These are phyloP conservation scores for Candida germanica DNA, from an alignment of 805 yeast genomes.

Conservation along the genomic window DNA sequence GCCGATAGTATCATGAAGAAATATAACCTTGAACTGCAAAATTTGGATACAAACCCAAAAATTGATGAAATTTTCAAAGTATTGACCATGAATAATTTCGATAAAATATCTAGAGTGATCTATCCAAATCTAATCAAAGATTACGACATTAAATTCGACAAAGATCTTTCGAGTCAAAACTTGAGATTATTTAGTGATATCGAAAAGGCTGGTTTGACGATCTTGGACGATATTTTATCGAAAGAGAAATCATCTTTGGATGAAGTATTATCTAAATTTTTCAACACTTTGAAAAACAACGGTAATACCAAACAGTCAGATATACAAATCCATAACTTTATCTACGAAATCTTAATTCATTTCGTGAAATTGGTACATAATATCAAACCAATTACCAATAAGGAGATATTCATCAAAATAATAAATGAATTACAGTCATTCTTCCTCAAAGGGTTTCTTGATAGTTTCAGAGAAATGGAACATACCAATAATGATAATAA, in stretches of 20 bases:
- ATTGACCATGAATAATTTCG: slow-evolving; percentile 43
- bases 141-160: slow-evolving; percentile 35
- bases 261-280: slow-evolving; percentile 24
- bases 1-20: slow-evolving; percentile 41
- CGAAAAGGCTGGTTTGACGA: slow-evolving; percentile 37
- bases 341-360: slow-evolving; percentile 37
- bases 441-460: slow-evolving; percentile 32
- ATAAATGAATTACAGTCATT: slow-evolving; percentile 38
- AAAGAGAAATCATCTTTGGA: slow-evolving; percentile 35
- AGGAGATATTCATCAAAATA: slow-evolving; percentile 32
- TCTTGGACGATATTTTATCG: slow-evolving; percentile 38
- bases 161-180: slow-evolving; percentile 34
- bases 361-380: slow-evolving; percentile 39
- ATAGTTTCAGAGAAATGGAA: slow-evolving; percentile 21
- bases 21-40: slow-evolving; percentile 26
- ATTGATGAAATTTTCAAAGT: slow-evolving; percentile 33
- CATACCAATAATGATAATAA: slow-evolving; percentile 4
- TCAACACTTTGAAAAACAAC: slow-evolving; percentile 13
- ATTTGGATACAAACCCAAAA: slow-evolving; percentile 11
- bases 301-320: slow-evolving; percentile 2
- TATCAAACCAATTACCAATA: slow-evolving; percentile 39
- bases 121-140: slow-evolving; percentile 30
- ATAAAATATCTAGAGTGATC: slow-evolving; percentile 27
- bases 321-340: slow-evolving; percentile 35
- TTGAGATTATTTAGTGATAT: slow-evolving; percentile 40